Conservation (phyloP, 768 basidiomycete genomes). For the Boletus huronensis region DNA sequence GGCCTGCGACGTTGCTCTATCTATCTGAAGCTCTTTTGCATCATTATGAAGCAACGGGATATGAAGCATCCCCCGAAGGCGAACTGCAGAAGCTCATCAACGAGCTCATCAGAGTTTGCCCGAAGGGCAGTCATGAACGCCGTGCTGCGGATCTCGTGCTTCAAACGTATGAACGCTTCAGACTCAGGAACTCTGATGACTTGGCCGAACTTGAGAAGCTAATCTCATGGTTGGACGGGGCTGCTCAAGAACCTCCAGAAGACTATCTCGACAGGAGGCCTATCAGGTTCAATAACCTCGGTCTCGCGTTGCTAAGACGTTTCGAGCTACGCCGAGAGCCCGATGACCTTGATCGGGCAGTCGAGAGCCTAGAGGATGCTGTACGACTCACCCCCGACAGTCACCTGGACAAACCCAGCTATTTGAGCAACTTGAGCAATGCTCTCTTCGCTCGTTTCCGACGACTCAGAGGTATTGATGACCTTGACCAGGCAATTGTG, state of each 20-base stretch:
- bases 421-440: background rate
- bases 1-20: conserved; percentile 1
- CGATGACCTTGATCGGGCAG: background rate
- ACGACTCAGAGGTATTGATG: background rate
- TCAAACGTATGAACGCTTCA: background rate
- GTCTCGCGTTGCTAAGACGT: background rate
- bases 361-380: background rate
- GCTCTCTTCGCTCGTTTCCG: background rate
- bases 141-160: conserved; percentile 1
- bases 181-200: background rate
- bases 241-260: background rate
- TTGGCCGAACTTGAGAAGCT: background rate
- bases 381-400: background rate
- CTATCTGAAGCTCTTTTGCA: conserved; percentile 10
- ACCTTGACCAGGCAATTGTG: background rate
- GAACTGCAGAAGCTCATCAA: background rate
- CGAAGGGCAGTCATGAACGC: background rate
- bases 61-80: background rate
- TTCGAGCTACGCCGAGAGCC: background rate
- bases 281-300: background rate
- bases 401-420: background rate
- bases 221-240: background rate
- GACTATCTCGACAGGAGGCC: background rate
- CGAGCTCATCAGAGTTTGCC: background rate
- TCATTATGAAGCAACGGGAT: background rate